phyloP scores from a whole-genome alignment of 1,139 yeast genomes.

The Blastobotrys raffinosifermentans region DNA sequence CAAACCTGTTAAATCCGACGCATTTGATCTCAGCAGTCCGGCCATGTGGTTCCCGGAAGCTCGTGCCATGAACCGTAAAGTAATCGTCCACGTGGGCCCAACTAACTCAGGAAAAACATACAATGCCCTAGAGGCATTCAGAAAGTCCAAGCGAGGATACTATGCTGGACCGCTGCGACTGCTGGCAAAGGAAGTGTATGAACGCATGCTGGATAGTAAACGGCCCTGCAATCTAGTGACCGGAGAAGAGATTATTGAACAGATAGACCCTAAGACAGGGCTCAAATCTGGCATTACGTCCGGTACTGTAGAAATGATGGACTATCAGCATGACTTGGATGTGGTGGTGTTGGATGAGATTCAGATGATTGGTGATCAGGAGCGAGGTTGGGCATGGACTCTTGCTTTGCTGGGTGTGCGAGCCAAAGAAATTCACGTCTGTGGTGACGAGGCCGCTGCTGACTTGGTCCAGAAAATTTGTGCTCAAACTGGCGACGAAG shows the following conservation, averaged over 20 bases:
- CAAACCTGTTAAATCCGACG: neutral
- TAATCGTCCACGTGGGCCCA: conserved; percentile 92
- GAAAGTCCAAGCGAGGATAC: conserved; percentile 69
- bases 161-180: conserved; percentile 93
- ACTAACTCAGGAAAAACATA: conserved; percentile 97
- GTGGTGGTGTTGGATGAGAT: conserved; percentile 93
- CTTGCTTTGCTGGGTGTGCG: conserved; percentile 81
- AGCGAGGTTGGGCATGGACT: conserved; percentile 94
- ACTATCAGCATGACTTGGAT: conserved; percentile 60
- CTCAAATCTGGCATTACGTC: conserved; percentile 67
- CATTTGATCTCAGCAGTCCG: conserved; percentile 38
- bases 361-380: conserved; percentile 81
- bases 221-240: conserved; percentile 78
- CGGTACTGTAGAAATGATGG: conserved; percentile 94
- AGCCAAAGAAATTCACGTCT: conserved; percentile 80
- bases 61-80: conserved; percentile 67
- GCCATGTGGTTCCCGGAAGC: conserved; percentile 89
- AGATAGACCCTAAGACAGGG: conserved; percentile 54
- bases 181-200: conserved; percentile 86
- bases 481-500: conserved; percentile 69
- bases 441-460: conserved; percentile 88
- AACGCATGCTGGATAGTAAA: conserved; percentile 61
- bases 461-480: conserved; percentile 55
- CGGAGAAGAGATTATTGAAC: conserved; percentile 85
- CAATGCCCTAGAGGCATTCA: conserved; percentile 65